These are phyloP conservation scores for Pyrenochaeta sp. DNA, from an alignment of 2,329 filamentous ascomycete species.

Conservation along the genomic window DNA sequence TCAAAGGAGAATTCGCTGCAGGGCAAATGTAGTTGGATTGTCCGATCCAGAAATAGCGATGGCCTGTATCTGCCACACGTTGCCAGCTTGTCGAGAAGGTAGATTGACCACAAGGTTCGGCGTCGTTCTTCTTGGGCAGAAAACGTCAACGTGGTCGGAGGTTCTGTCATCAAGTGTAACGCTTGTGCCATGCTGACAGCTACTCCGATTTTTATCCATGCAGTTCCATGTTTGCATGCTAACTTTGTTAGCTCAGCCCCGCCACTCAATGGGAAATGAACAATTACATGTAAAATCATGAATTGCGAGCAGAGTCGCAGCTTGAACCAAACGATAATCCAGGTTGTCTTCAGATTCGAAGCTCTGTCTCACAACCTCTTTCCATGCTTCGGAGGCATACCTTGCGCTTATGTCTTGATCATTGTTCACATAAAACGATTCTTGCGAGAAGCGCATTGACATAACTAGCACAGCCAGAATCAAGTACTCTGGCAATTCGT, in stretches of 20 bases:
- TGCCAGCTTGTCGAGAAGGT: conserved; percentile 12
- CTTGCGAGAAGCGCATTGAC: neutral
- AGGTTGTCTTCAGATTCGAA: conserved; percentile 7
- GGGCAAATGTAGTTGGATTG: conserved; percentile 7
- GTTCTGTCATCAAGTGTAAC: conserved; percentile 12
- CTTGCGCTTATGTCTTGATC: neutral
- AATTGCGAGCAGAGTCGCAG: conserved; percentile 7
- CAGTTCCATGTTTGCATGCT: conserved; percentile 11
- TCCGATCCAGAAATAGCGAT: conserved; percentile 11
- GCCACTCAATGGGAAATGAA: neutral
- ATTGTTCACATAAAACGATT: neutral
- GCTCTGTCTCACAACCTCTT: conserved; percentile 2
- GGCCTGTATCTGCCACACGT: conserved; percentile 12
- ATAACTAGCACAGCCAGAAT: conserved; percentile 3
- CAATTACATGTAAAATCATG: conserved; percentile 10
- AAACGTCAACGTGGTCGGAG: conserved; percentile 1
- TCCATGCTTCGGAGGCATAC: conserved; percentile 10
- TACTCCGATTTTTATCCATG: conserved; percentile 15
- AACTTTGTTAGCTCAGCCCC: neutral
- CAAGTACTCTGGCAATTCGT: conserved; percentile 1
- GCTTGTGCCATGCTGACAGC: conserved; percentile 13
- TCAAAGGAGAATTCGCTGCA: conserved; percentile 7
- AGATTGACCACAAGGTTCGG: conserved; percentile 12
- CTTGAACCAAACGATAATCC: conserved; percentile 9
- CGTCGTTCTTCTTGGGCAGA: conserved; percentile 12